Evolutionary conservation across 2,329 filamentous ascomycete genomes (phyloP), one percentile per base, ranked within the genome.

Genomic region (Escovopsis sp.): DNA sequence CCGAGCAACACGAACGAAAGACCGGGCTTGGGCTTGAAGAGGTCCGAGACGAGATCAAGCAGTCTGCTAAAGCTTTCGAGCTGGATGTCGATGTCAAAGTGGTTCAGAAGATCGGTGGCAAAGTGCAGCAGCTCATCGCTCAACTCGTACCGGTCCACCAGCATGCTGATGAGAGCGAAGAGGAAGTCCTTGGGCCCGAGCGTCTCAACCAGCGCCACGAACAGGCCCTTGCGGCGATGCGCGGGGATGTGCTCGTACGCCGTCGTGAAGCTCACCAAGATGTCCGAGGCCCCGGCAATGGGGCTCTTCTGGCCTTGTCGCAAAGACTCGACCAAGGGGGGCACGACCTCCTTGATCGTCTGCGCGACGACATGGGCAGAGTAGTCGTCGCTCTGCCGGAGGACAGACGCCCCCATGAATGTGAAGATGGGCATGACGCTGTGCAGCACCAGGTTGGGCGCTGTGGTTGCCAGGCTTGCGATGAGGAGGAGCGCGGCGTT

Each of bases 361-460:
- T 86, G 87, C 53, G 93, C 86, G 45, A 95, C 89, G 30, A 98
- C 89, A 58, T 94, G 85, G 11, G 88, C 87, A 19, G 91, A 96
- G 64, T 95, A 96, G 53, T 96, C 89, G 54, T 98, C 93, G 52
- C 85, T 86, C 63, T 95, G 89, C 39, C 85, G 80, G 40, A 98
- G 72, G 18, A 95, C 81, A 4, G 85, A 94, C 36, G 82, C 83
- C 36, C 89, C 87, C 81, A 96, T 95, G 58, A 96, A 95, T 0
- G 91, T 96, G 64, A 98, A 98, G 41, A 98, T 89, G 11, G 91
- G 91, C 91, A 98, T 98, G 42, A 98, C 85, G 52, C 87, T 95
- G 63, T 98, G 89, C 44, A 98, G 71, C 3, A 98, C 85, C 39
- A 94, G 68, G 58, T 94, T 88, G 0, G 93, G 91, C 0, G 86